Conservation (phyloP, 2,329 filamentous ascomycete species). For the Penicillium griseofulvum region DNA sequence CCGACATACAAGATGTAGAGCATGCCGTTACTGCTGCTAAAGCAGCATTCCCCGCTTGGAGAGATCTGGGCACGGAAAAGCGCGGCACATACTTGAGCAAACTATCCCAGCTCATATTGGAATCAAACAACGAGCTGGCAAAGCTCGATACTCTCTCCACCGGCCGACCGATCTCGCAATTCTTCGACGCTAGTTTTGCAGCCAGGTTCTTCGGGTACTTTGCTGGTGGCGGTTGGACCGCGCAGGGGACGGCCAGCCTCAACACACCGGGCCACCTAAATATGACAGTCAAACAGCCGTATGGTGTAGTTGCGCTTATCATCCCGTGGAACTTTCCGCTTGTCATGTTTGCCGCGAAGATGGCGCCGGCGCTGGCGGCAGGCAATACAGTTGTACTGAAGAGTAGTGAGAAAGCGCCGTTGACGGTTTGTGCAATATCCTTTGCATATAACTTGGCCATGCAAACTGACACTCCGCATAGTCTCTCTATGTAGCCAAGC, state of each 20-base stretch:
- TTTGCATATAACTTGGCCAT: neutral
- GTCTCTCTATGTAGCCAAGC: constrained; percentile 37
- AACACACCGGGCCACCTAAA: constrained; percentile 29
- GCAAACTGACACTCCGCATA: constrained; percentile 1
- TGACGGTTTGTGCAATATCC: constrained; percentile 46
- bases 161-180: constrained; percentile 33
- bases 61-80: constrained; percentile 33
- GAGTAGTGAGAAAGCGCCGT: constrained; percentile 61
- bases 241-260: constrained; percentile 31
- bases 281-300: constrained; percentile 47
- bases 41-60: constrained; percentile 40
- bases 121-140: constrained; percentile 31
- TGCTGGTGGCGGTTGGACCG: constrained; percentile 29
- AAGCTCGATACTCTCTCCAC: constrained; percentile 38
- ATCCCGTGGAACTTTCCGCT: constrained; percentile 59
- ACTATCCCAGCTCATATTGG: constrained; percentile 31
- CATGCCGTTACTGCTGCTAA: constrained; percentile 39
- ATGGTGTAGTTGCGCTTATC: constrained; percentile 58
- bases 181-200: constrained; percentile 23
- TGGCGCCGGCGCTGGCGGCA: constrained; percentile 59
- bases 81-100: constrained; percentile 35
- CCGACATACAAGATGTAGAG: constrained; percentile 33
- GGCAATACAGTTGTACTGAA: constrained; percentile 63
- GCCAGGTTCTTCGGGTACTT: constrained; percentile 28
- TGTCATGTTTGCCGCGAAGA: constrained; percentile 51